Evolutionary conservation across 1,284 basidiomycete genomes (phyloP), one percentile per base, ranked within the genome.

Genomic region (Sanghuangporus weigelae): DNA sequence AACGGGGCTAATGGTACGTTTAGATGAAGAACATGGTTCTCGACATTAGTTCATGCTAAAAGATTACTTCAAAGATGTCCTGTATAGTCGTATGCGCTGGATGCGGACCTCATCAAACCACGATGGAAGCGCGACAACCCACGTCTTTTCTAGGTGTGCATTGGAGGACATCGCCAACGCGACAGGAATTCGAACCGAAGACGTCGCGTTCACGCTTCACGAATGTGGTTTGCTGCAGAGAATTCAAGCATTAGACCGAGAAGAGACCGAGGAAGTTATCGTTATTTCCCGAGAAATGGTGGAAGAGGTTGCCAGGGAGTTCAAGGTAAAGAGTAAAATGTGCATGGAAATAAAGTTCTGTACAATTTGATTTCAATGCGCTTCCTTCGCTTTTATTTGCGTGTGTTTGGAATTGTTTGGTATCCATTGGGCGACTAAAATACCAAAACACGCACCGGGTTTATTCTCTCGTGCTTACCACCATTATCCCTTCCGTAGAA

Each of bases 181-280:
- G 12, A 94, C 93, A 49, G 88, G 92, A 73, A 76, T 98, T 60
- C 83, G 93, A 1, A 74, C 86, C 0, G 95, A 98, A 67, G 96
- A 98, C 72, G 85, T 89, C 0, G 89, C 93, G 0, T 93, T 95
- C 73, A 91, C 95, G 1, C 76, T 98, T 61, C 87, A 90, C 61
- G 94, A 97, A 72, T 89, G 91, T 60, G 94, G 95, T 16, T 77
- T 98, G 62, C 78, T 97, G 19, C 76, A 74, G 57, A 75, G 79
- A 48, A 75, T 76, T 12, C 67, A 50, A 58, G 66, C 42, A 31
- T 63, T 60, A 53, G 65, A 58, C 16, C 64, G 66, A 23, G 64
- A 69, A 44, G 74, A 73, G 63, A 68, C 63, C 63, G 69, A 73
- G 65, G 78, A 79, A 63, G 74, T 75, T 40, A 74, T 92, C 35